These are phyloP conservation scores for Haplosporangium gracile DNA, from an alignment of 192 early-diverging fungal genomes.

Conservation along the genomic window DNA sequence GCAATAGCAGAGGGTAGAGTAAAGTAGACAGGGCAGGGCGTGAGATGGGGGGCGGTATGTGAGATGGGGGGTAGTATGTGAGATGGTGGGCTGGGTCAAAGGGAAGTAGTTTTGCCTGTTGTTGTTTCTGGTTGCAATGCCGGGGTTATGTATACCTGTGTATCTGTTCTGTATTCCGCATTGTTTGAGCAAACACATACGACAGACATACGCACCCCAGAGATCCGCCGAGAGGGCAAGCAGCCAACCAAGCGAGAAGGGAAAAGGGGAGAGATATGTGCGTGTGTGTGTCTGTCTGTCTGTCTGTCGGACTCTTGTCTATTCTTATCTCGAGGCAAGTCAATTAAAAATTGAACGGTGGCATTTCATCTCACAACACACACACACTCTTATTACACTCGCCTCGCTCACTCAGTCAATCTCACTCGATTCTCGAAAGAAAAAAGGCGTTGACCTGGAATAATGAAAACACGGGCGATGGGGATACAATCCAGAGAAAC, in stretches of 20 bases:
- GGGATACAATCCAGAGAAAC: neutral
- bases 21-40: neutral
- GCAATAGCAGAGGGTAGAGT: neutral
- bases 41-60: neutral
- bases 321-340: neutral
- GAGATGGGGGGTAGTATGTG: neutral
- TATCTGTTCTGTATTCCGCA: neutral
- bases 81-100: neutral
- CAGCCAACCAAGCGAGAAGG: neutral
- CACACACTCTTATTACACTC: too few species aligned
- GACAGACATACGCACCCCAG: neutral
- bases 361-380: neutral
- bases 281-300: neutral
- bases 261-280: neutral
- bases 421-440: neutral
- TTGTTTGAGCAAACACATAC: neutral
- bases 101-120: neutral
- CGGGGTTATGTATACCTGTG: neutral
- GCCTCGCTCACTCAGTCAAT: neutral
- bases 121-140: neutral
- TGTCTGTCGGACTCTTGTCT: slow-evolving; percentile 9
- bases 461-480: neutral
- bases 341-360: neutral
- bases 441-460: neutral
- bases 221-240: neutral